Base-by-base conservation (phyloP, 208 protist genomes). In the Tritrichomonas foetus region DNA sequence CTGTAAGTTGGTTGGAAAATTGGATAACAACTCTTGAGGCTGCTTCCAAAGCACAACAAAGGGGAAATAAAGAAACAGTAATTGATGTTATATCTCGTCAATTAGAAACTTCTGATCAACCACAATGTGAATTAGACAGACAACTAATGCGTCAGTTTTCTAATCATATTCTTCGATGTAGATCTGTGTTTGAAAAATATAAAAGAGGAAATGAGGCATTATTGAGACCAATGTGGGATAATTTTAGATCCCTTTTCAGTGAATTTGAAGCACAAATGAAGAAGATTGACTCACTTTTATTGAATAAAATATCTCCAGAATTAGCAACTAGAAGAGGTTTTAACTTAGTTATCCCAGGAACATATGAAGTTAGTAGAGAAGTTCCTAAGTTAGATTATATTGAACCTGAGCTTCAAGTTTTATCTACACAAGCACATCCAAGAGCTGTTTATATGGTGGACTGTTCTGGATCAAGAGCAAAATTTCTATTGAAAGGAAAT, bases 401-500 rank as follows among this genome's bases (percentile, higher is more conserved):
- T 36, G 78, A 89, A 57, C 41, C 44, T 11, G 41, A 47, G 39
- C 30, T 89, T 1, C 41, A 89, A 39, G 25, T 89, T 27, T 57
- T 89, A 11, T 53, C 20, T 22, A 89, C 78, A 13, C 44, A 80
- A 57, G 39, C n/a, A 57, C 55, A 74, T 80, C 93, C 93, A 3
- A 44, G 93, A 25, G 3, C n/a, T 1, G 16, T 94, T 25, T 44
- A 61, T 41, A 75, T 94, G 27, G n/a, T 94, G 0, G 93, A 64
- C 33, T 64, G 22, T 41, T 0, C 16, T 36, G 93, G 66, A 61
- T 41, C 8, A 33, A 25, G 61, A 5, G 41, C 57, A 39, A 57
- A 55, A 44, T 94, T 94, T 30, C 30, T 94, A 22, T 50, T 94
- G 41, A 94, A 94, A 78, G 93, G 93, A 55, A 72, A 94, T 74